These are phyloP conservation scores for Discostella stelligeroides DNA, from an alignment of 108 stramenopile genomes.

Conservation along the genomic window DNA sequence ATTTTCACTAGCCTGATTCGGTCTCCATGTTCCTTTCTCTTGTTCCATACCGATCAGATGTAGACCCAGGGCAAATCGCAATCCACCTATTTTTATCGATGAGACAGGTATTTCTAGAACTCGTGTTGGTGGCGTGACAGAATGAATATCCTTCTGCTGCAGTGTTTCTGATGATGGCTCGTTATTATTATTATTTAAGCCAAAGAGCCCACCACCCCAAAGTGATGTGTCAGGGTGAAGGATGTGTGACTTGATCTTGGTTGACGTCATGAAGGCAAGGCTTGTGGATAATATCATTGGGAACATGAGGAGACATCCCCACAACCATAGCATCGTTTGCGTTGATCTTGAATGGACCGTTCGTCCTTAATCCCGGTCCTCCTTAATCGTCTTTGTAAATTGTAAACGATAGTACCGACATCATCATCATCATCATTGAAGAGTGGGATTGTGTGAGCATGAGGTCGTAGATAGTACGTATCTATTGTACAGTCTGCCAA, in stretches of 20 bases:
- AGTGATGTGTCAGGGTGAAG: neutral
- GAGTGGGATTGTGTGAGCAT: constrained; percentile 61
- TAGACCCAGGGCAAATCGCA: constrained; percentile 69
- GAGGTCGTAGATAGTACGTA: constrained; percentile 58
- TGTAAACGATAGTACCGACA: too few species aligned
- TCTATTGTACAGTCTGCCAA: too few species aligned
- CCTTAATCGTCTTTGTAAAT: too few species aligned
- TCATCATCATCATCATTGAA: too few species aligned
- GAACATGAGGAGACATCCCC: neutral
- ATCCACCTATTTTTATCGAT: constrained; percentile 71
- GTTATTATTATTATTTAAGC: constrained; percentile 18
- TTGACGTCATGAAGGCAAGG: neutral
- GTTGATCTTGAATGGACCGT: neutral
- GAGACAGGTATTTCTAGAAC: constrained; percentile 47
- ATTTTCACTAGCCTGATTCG: constrained; percentile 55
- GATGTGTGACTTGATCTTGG: neutral
- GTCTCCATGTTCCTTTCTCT: constrained; percentile 58
- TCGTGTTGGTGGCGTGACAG: constrained; percentile 1
- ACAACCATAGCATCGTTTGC: too few species aligned
- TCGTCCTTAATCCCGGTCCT: too few species aligned
- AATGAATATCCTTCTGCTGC: neutral
- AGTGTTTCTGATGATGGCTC: neutral
- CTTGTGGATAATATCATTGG: neutral
- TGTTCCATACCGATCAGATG: constrained; percentile 71
- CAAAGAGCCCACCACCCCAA: neutral